phyloP scores from a whole-genome alignment of 129 eudicot genomes.

The Kitagawia praeruptora region DNA sequence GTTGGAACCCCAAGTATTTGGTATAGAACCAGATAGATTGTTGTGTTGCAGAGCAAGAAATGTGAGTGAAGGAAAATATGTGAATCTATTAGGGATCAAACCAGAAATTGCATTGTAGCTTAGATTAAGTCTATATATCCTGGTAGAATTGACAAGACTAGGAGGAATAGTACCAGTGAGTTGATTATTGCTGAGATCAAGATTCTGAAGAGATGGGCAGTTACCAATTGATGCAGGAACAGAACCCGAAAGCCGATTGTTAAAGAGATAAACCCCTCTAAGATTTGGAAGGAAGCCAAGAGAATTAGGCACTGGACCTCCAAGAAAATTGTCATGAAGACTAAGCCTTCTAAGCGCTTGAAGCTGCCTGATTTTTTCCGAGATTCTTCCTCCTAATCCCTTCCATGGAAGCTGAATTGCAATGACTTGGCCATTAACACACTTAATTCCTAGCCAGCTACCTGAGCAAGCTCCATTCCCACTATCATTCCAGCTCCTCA shows the following conservation, averaged over 20 bases:
- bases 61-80: constrained; percentile 53
- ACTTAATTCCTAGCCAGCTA: constrained; percentile 78
- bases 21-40: constrained; percentile 69
- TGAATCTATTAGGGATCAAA: constrained; percentile 39
- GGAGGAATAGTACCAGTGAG: constrained; percentile 64
- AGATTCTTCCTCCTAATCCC: constrained; percentile 66
- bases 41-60: constrained; percentile 73
- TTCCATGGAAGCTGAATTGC: constrained; percentile 84
- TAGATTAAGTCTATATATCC: constrained; percentile 67
- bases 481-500: constrained; percentile 66
- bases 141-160: constrained; percentile 49
- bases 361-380: constrained; percentile 57
- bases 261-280: constrained; percentile 80
- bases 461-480: constrained; percentile 61
- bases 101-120: constrained; percentile 72
- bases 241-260: constrained; percentile 79
- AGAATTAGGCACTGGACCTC: constrained; percentile 63
- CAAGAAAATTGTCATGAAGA: constrained; percentile 69
- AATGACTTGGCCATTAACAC: constrained; percentile 60
- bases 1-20: constrained; percentile 47
- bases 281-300: constrained; percentile 64
- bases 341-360: constrained; percentile 63
- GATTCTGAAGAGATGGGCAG: constrained; percentile 41
- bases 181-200: constrained; percentile 77
- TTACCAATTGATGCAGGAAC: constrained; percentile 65